Evolutionary conservation across 2,329 filamentous ascomycete genomes (phyloP).

Genomic region (Calonectria naviculata): DNA sequence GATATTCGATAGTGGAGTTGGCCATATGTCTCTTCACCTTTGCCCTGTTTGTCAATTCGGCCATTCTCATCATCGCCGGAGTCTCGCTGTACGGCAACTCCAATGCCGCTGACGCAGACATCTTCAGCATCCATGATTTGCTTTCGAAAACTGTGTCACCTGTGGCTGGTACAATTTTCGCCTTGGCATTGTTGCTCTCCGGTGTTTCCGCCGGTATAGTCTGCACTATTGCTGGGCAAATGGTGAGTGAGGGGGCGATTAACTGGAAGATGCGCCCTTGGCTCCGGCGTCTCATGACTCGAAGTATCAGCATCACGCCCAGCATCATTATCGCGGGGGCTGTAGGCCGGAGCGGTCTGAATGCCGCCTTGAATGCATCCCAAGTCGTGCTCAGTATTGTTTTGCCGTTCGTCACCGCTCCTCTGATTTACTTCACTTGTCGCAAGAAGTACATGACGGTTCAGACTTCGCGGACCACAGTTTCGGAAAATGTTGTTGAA

Average conservation of each 20-base stretch:
- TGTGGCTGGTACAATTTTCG: slow-evolving; percentile 85
- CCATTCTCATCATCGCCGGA: slow-evolving; percentile 85
- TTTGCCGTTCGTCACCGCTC: slow-evolving; percentile 84
- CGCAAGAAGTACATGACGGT: slow-evolving; percentile 84
- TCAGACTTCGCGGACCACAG: slow-evolving; percentile 53
- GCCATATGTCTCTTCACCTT: slow-evolving; percentile 82
- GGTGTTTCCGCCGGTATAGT: slow-evolving; percentile 87
- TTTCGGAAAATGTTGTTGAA: slow-evolving; percentile 36
- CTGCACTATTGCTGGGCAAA: slow-evolving; percentile 90
- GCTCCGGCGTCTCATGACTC: slow-evolving; percentile 81
- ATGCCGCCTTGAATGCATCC: slow-evolving; percentile 76
- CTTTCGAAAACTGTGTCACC: slow-evolving; percentile 76
- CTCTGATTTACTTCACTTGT: slow-evolving; percentile 87
- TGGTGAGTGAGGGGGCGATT: slow-evolving; percentile 86
- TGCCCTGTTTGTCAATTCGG: slow-evolving; percentile 85
- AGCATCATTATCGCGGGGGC: slow-evolving; percentile 86
- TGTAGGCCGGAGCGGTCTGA: slow-evolving; percentile 77
- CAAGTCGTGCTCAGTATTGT: slow-evolving; percentile 85
- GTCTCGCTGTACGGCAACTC: slow-evolving; percentile 75
- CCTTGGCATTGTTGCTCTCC: slow-evolving; percentile 81
- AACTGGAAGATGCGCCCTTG: slow-evolving; percentile 81
- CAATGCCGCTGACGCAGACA: slow-evolving; percentile 75
- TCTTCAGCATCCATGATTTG: slow-evolving; percentile 85
- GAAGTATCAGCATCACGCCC: slow-evolving; percentile 83
- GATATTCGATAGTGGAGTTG: slow-evolving; percentile 78